Conservation (phyloP, 495 filamentous ascomycete species). For the Peziza echinospora region DNA sequence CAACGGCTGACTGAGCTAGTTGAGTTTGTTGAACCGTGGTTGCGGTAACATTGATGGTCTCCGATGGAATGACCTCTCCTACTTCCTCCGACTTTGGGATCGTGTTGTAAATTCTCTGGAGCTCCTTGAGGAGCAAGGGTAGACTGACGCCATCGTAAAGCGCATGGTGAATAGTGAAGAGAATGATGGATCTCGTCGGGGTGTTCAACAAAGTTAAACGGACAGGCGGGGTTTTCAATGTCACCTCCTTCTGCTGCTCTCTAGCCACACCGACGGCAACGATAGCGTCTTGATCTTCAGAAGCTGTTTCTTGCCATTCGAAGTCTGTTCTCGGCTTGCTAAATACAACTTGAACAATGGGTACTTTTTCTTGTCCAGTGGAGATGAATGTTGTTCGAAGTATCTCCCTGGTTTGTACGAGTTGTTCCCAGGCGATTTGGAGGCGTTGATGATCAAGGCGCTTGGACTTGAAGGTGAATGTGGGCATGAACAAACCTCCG, state of each 20-base stretch:
- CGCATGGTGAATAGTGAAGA: conserved; percentile 38
- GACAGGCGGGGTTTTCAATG: conserved; percentile 13
- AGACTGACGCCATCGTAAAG: conserved; percentile 39
- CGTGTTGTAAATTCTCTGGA: conserved; percentile 18
- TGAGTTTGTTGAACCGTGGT: not conserved
- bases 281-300: conserved; percentile 1
- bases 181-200: conserved; percentile 12
- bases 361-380: conserved; percentile 23
- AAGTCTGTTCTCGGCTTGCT: conserved; percentile 10
- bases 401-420: conserved; percentile 33
- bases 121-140: conserved; percentile 25
- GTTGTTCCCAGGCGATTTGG: conserved; percentile 30
- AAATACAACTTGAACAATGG: conserved; percentile 33
- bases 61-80: conserved; percentile 10
- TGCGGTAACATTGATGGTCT: not conserved
- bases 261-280: conserved; percentile 6
- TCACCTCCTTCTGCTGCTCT: conserved; percentile 8
- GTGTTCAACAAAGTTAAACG: conserved; percentile 15
- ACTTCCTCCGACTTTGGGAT: not conserved
- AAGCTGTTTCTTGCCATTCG: conserved; percentile 9
- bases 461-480: conserved; percentile 31
- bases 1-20: not conserved
- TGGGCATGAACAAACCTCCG: conserved; percentile 38
- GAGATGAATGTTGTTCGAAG: conserved; percentile 41
- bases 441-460: conserved; percentile 23